Evolutionary conservation across 768 basidiomycete species (phyloP).

Genomic region (Baorangia bicolor): DNA sequence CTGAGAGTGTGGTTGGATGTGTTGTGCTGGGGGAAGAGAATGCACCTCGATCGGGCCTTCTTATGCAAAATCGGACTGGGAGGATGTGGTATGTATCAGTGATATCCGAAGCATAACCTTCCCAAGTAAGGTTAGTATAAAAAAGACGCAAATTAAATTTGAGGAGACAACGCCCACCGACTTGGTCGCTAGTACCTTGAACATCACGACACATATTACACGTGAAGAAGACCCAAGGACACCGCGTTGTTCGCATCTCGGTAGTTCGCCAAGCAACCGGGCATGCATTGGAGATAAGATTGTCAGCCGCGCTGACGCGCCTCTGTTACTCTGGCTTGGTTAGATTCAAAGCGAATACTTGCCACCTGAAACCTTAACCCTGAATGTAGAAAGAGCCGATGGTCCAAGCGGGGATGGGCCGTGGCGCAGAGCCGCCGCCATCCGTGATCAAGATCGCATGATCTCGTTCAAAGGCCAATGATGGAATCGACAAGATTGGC

Average conservation of each 20-base stretch:
- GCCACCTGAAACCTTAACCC: constrained; percentile 18
- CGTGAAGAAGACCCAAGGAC: constrained; percentile 31
- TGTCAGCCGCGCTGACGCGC: constrained; percentile 20
- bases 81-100: constrained; percentile 21
- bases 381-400: constrained; percentile 13
- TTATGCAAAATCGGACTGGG: constrained; percentile 28
- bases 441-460: constrained; percentile 20
- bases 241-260: constrained; percentile 25
- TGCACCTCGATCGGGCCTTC: constrained; percentile 15
- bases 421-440: constrained; percentile 8
- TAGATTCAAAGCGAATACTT: constrained; percentile 3
- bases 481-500: constrained; percentile 23
- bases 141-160: constrained; percentile 29
- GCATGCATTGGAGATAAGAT: constrained; percentile 15
- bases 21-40: constrained; percentile 7
- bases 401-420: constrained; percentile 1
- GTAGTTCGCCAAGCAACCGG: constrained; percentile 21
- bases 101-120: constrained; percentile 18
- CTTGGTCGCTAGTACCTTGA: constrained; percentile 28
- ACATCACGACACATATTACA: constrained; percentile 32
- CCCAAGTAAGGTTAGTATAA: constrained; percentile 23
- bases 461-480: constrained; percentile 18
- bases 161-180: constrained; percentile 25
- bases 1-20: constrained; percentile 20
- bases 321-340: constrained; percentile 21